Evolutionary conservation across 2,329 filamentous ascomycete genomes (phyloP).

Genomic region (Beauveria medogensis): DNA sequence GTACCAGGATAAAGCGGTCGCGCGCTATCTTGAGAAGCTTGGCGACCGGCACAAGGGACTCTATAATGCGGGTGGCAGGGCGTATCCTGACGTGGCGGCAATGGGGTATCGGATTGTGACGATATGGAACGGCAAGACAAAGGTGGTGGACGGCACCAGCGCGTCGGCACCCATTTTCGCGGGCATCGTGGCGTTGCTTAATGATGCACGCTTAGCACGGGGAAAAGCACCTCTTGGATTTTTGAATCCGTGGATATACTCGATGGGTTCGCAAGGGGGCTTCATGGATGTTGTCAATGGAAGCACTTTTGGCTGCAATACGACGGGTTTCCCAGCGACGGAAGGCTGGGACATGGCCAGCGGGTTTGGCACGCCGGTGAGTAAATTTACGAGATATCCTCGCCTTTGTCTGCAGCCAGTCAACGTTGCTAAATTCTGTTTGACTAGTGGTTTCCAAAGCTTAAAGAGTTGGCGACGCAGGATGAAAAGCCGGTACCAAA

Average conservation of each 20-base stretch:
- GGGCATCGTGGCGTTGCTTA: conserved; percentile 47
- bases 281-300: conserved; percentile 4
- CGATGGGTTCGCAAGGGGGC: conserved; percentile 9
- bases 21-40: conserved; percentile 26
- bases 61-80: conserved; percentile 15
- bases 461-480: background rate
- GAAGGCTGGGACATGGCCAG: conserved; percentile 5
- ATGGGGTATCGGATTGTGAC: conserved; percentile 36
- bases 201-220: conserved; percentile 41
- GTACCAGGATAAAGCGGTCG: conserved; percentile 36
- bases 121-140: conserved; percentile 22
- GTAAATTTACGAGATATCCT: background rate
- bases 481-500: background rate
- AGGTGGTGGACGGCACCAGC: conserved; percentile 21
- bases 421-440: background rate
- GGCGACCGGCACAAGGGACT: background rate
- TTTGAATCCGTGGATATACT: conserved; percentile 41
- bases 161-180: conserved; percentile 48
- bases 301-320: background rate
- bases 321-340: background rate
- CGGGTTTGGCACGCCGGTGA: conserved; percentile 5
- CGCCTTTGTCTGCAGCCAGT: too few species aligned
- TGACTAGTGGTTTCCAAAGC: conserved; percentile 4
- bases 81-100: conserved; percentile 43
- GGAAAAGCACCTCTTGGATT: conserved; percentile 38